Evolutionary conservation across 1,284 basidiomycete species (phyloP).

Genomic region (Cutaneotrichosporon sp.): DNA sequence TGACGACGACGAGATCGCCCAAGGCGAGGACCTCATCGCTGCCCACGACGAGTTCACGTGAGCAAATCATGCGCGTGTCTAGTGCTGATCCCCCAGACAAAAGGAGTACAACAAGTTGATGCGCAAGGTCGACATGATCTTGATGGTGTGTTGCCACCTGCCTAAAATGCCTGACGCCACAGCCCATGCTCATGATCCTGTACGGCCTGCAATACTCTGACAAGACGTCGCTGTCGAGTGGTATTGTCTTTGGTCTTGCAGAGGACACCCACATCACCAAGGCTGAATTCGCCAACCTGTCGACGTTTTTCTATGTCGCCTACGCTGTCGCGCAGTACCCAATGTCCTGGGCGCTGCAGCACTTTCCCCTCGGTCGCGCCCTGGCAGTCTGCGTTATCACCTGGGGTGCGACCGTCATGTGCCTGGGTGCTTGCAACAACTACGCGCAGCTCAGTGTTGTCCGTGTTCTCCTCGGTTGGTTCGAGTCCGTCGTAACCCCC

Average conservation of each 20-base stretch:
- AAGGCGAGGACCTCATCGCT: conserved; percentile 4
- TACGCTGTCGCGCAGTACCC: conserved; percentile 27
- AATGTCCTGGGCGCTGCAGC: conserved; percentile 25
- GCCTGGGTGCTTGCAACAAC: conserved; percentile 25
- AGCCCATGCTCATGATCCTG: conserved; percentile 6
- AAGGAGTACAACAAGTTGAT: conserved; percentile 13
- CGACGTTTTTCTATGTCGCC: conserved; percentile 17
- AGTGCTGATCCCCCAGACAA: not conserved
- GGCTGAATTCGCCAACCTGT: conserved; percentile 26
- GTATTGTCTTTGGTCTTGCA: conserved; percentile 21
- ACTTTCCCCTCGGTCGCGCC: conserved; percentile 25
- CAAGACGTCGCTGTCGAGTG: conserved; percentile 12
- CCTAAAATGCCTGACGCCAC: not conserved
- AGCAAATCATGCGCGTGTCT: not conserved
- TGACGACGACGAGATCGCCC: not conserved
- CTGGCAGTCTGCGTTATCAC: conserved; percentile 16
- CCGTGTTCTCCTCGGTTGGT: conserved; percentile 27
- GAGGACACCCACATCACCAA: conserved; percentile 29
- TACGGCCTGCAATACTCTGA: conserved; percentile 14
- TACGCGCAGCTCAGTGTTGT: conserved; percentile 20
- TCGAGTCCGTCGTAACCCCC: conserved; percentile 29
- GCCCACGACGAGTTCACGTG: conserved; percentile 6
- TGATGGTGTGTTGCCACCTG: conserved; percentile 6
- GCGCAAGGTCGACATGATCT: conserved; percentile 13
- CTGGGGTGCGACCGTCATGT: conserved; percentile 26